Percentiles rank a stretch among this genome's conserved stretches.
Conservation (phyloP, 2,329 filamentous ascomycete genomes). For the Colletotrichum navitas region DNA sequence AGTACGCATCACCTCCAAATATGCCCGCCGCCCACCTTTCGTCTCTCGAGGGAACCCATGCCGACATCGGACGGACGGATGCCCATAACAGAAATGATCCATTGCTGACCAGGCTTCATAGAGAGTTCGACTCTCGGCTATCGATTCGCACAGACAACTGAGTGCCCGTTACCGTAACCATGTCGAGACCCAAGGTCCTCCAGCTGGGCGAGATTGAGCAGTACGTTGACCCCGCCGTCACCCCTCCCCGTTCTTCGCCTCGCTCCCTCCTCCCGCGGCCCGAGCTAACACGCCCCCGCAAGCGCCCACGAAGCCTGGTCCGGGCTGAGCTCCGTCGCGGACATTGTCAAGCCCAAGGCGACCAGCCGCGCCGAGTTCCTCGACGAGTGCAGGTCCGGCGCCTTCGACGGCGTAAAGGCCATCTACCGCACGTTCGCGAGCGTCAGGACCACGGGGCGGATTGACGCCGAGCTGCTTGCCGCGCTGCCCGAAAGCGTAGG, state of each 20-base stretch:
- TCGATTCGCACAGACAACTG: background rate
- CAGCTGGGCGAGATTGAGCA: constrained; percentile 55
- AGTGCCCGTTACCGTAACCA: background rate
- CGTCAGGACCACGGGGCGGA: constrained; percentile 71
- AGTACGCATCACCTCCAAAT: background rate
- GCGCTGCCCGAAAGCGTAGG: constrained; percentile 65
- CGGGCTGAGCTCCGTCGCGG: constrained; percentile 70
- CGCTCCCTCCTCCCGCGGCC: too few relatives aligned
- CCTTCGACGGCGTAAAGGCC: constrained; percentile 73
- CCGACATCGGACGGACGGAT: background rate
- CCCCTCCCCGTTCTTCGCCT: too few relatives aligned
- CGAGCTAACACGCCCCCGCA: constrained; percentile 49
- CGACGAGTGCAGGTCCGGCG: constrained; percentile 73
- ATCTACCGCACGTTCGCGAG: constrained; percentile 80
- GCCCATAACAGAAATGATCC: background rate
- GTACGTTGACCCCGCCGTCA: constrained; percentile 46
- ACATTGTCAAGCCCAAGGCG: constrained; percentile 73
- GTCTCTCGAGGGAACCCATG: background rate
- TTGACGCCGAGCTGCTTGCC: constrained; percentile 78
- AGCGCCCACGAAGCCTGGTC: constrained; percentile 77
- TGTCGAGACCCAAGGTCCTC: constrained; percentile 52
- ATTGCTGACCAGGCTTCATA: background rate
- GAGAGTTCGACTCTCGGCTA: too few relatives aligned
- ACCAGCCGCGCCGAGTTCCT: constrained; percentile 76
- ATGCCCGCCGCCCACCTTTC: background rate